phyloP scores from a whole-genome alignment of 371 early-diverging fungal species.

The Mucor ambiguus region DNA sequence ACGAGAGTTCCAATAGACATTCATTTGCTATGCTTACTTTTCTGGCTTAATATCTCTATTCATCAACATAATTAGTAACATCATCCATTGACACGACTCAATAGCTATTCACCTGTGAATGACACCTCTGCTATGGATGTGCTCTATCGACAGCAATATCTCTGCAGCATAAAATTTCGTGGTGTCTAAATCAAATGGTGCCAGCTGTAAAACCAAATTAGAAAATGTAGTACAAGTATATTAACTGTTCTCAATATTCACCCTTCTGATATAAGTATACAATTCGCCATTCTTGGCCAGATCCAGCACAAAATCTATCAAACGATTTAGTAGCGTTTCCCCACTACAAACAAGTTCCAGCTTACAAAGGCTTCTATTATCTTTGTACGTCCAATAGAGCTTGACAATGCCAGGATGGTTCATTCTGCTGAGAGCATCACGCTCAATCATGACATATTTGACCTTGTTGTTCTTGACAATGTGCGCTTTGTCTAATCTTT shows the following conservation, averaged over 20 bases:
- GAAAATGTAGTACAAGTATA: not conserved
- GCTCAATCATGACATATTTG: slow-evolving; percentile 95
- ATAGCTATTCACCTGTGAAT: slow-evolving; percentile 65
- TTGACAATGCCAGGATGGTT: slow-evolving; percentile 90
- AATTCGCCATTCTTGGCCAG: slow-evolving; percentile 91
- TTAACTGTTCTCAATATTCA: slow-evolving; percentile 19
- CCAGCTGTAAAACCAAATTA: slow-evolving; percentile 46
- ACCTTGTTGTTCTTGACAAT: slow-evolving; percentile 92
- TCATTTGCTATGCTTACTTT: slow-evolving; percentile 53
- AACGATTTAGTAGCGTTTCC: not conserved
- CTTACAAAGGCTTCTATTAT: slow-evolving; percentile 83
- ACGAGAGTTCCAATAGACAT: too few species aligned
- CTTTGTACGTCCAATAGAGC: slow-evolving; percentile 95
- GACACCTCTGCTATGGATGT: slow-evolving; percentile 80
- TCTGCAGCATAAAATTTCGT: slow-evolving; percentile 88
- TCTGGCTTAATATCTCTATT: slow-evolving; percentile 87
- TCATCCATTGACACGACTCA: not conserved
- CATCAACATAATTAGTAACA: not conserved
- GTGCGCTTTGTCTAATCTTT: slow-evolving; percentile 92
- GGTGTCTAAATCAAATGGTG: slow-evolving; percentile 69
- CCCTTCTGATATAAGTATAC: slow-evolving; percentile 73
- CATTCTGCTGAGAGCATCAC: slow-evolving; percentile 82
- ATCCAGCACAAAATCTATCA: slow-evolving; percentile 85
- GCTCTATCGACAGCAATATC: slow-evolving; percentile 83
- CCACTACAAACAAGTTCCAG: not conserved